Evolutionary conservation across 2,329 filamentous ascomycete species (phyloP).

Genomic region (Aurifilum marmelostoma): DNA sequence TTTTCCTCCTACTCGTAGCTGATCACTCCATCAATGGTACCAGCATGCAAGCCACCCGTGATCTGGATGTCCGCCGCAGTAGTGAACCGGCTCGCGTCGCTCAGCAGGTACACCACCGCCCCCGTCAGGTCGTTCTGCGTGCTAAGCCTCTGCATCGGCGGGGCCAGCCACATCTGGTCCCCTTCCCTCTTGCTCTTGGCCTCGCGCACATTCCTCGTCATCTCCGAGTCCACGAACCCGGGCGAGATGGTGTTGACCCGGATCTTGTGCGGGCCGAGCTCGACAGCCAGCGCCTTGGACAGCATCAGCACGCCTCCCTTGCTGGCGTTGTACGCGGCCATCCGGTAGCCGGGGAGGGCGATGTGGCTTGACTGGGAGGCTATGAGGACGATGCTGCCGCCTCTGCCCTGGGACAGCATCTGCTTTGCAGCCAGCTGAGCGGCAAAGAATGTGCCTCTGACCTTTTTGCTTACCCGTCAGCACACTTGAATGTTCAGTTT

Average conservation of each 20-base stretch:
- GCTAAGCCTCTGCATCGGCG: constrained; percentile 45
- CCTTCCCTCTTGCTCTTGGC: constrained; percentile 40
- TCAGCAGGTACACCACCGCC: constrained; percentile 47
- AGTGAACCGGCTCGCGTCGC: constrained; percentile 47
- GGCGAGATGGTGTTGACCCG: constrained; percentile 45
- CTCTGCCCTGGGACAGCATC: constrained; percentile 43
- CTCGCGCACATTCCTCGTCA: constrained; percentile 39
- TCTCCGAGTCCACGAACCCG: constrained; percentile 43
- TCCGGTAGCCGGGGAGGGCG: constrained; percentile 41
- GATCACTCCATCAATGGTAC: constrained; percentile 43
- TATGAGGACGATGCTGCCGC: constrained; percentile 45
- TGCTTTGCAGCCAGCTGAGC: constrained; percentile 44
- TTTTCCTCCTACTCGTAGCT: constrained; percentile 35
- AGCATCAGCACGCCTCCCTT: constrained; percentile 48
- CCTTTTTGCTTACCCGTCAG: too few relatives aligned
- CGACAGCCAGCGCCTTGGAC: constrained; percentile 43
- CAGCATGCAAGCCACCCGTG: constrained; percentile 47
- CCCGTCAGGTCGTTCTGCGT: constrained; percentile 47
- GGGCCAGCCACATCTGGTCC: constrained; percentile 43
- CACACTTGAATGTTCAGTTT: too few relatives aligned
- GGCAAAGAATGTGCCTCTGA: constrained; percentile 47
- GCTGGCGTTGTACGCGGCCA: constrained; percentile 48
- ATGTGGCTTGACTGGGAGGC: constrained; percentile 44
- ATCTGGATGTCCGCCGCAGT: constrained; percentile 49
- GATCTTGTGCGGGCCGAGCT: constrained; percentile 42